Evolutionary conservation across 805 yeast genomes (phyloP), one percentile per base, ranked within the genome.

Genomic region (Peterozyma xylosa): DNA sequence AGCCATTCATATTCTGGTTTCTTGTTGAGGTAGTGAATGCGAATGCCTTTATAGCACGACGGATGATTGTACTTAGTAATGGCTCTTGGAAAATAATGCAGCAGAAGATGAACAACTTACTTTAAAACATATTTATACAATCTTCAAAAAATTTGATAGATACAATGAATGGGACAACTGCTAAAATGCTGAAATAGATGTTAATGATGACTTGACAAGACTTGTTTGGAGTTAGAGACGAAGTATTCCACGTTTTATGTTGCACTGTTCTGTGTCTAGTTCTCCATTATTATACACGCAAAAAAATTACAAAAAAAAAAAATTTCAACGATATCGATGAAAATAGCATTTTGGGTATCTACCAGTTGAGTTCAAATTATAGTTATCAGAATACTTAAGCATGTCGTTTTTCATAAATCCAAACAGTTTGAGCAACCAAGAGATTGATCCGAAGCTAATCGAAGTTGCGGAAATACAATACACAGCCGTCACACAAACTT

Each of bases 331-430:
- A 21, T 21, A 21, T 21, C 27, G 7, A 21, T 7, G 27, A 11
- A 14, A 35, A 30, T 21, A 14, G 39, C 27, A 17, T 39, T 27
- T 33, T 30, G n/a, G n/a, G 27, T 30, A 21, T 21, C 4, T 17
- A 37, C 9, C 35, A 34, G 21, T 7, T 21, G 27, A 21, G 7
- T 21, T 5, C 27, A 21, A 7, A 21, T 5, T 33, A 33, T 10
- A n/a, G 35, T n/a, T 16, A 36, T 9, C 3, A 39, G 4, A 11
- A 11, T 10, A 15, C 11, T 10, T 14, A 16, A 17, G 45, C 21
- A 84, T 84, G 93, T 83, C 90, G 16, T 63, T 78, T 48, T 80
- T 84, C 53, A 64, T 84, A 43, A 76, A 75, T 27, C 64, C 56
- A 30, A 60, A 60, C 40, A 54, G 57, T 46, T 59, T 74, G 9